These are phyloP conservation scores for Lyophyllum shimeji DNA, from an alignment of 768 basidiomycete species.

Conservation along the genomic window DNA sequence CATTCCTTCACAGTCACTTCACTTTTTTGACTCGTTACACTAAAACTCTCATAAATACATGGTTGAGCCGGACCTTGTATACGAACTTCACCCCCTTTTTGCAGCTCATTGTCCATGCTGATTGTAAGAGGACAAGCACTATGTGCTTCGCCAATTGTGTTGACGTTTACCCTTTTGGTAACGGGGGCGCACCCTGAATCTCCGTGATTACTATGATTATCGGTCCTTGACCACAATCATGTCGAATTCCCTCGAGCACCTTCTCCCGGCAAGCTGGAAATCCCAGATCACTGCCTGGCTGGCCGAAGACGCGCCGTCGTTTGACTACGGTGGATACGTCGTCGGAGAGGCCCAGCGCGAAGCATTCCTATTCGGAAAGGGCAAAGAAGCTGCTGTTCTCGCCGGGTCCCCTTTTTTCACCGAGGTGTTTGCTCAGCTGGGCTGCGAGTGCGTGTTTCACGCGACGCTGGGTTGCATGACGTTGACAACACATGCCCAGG, in stretches of 20 bases:
- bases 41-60: too few species aligned
- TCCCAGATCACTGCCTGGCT: slow-evolving; percentile 79
- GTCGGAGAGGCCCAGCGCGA: slow-evolving; percentile 88
- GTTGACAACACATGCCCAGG: slow-evolving; percentile 37
- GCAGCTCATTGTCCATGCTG: too few species aligned
- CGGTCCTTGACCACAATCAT: slow-evolving; percentile 12
- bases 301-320: slow-evolving; percentile 91
- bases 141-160: too few species aligned
- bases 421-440: slow-evolving; percentile 87
- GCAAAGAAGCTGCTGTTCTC: slow-evolving; percentile 71
- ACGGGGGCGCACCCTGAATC: neutral
- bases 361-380: slow-evolving; percentile 91
- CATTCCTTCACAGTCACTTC: neutral
- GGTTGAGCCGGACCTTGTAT: too few species aligned
- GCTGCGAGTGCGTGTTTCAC: slow-evolving; percentile 72
- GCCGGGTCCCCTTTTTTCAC: slow-evolving; percentile 96
- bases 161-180: neutral
- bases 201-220: neutral
- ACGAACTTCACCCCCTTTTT: too few species aligned
- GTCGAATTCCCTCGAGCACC: slow-evolving; percentile 52
- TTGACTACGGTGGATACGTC: slow-evolving; percentile 95
- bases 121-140: too few species aligned
- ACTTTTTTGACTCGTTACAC: too few species aligned
- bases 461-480: neutral
- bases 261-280: slow-evolving; percentile 96